A percentile compares a stretch with the other conserved stretches of the same genome.
Evolutionary conservation across 257 asterid species (phyloP).

Genomic region (Plectranthus barbatus): DNA sequence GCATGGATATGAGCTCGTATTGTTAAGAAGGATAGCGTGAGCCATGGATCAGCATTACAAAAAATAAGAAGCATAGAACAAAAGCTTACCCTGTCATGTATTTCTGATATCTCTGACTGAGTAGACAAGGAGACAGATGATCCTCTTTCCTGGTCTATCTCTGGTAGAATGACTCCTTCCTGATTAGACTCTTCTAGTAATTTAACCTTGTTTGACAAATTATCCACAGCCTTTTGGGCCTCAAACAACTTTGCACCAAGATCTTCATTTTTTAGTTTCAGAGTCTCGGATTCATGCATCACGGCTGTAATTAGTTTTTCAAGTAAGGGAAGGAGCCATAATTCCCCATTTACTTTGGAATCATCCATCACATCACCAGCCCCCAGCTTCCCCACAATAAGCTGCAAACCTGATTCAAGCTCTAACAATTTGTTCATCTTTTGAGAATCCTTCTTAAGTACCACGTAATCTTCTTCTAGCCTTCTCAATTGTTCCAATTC

Average conservation of each 20-base stretch:
- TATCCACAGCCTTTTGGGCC: conserved; percentile 54
- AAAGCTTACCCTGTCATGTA: conserved; percentile 68
- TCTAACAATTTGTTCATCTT: conserved; percentile 42
- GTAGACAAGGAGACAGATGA: conserved; percentile 43
- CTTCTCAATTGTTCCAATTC: conserved; percentile 55
- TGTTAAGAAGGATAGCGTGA: not conserved
- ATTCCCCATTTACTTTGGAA: conserved; percentile 34
- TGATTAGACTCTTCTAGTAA: conserved; percentile 60
- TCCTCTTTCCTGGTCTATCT: conserved; percentile 52
- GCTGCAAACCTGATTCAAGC: conserved; percentile 48
- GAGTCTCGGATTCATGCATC: conserved; percentile 52
- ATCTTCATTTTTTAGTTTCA: conserved; percentile 58
- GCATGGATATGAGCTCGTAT: not conserved
- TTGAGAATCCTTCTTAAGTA: conserved; percentile 30
- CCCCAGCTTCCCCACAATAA: conserved; percentile 53
- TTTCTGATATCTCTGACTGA: conserved; percentile 85
- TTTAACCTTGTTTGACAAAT: conserved; percentile 65
- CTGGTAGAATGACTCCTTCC: conserved; percentile 31
- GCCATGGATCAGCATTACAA: not conserved
- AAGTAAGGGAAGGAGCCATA: conserved; percentile 43
- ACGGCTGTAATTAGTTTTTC: conserved; percentile 50
- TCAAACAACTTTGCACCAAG: conserved; percentile 58
- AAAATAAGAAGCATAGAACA: conserved; percentile 5
- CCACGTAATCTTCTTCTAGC: conserved; percentile 34
- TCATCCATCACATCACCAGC: conserved; percentile 47